Evolutionary conservation across 352 stramenopile species (phyloP).

Genomic region (Phytophthora brassicae): DNA sequence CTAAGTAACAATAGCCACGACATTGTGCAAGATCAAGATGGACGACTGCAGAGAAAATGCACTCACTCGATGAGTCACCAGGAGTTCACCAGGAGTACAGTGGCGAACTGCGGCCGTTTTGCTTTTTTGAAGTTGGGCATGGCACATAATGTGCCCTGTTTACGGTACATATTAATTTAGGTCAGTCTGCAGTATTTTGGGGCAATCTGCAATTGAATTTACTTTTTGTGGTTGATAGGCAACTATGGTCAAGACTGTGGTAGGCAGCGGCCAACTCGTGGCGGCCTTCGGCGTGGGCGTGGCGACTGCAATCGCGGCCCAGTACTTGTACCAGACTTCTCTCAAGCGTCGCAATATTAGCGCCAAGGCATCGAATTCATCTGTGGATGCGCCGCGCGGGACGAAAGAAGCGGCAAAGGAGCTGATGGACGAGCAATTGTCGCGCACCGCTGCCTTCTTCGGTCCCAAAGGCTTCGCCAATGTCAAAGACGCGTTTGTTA

Average conservation of each 20-base stretch:
- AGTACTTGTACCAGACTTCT: slow-evolving; percentile 45
- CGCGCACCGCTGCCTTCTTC: slow-evolving; percentile 95
- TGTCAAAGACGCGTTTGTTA: slow-evolving; percentile 89
- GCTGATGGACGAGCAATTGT: slow-evolving; percentile 85
- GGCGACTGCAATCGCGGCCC: slow-evolving; percentile 40
- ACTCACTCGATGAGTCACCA: too few relatives aligned
- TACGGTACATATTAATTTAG: too few relatives aligned
- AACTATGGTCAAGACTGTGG: slow-evolving; percentile 53
- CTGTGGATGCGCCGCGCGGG: slow-evolving; percentile 7
- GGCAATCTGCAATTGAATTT: too few relatives aligned
- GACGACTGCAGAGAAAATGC: too few relatives aligned
- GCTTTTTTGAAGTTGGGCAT: too few relatives aligned
- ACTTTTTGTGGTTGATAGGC: slow-evolving; percentile 4
- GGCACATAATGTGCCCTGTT: too few relatives aligned
- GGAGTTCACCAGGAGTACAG: too few relatives aligned
- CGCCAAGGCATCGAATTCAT: background rate
- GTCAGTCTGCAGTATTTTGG: too few relatives aligned
- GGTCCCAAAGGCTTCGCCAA: slow-evolving; percentile 89
- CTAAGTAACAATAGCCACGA: too few relatives aligned
- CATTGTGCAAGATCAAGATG: too few relatives aligned
- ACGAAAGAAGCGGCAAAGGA: slow-evolving; percentile 51
- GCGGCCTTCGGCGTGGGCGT: slow-evolving; percentile 66
- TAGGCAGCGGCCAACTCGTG: slow-evolving; percentile 29
- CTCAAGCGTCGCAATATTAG: slow-evolving; percentile 19
- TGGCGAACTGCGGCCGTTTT: too few relatives aligned